Evolutionary conservation across 2,329 filamentous ascomycete genomes (phyloP).

Genomic region (Colletotrichum tabaci): DNA sequence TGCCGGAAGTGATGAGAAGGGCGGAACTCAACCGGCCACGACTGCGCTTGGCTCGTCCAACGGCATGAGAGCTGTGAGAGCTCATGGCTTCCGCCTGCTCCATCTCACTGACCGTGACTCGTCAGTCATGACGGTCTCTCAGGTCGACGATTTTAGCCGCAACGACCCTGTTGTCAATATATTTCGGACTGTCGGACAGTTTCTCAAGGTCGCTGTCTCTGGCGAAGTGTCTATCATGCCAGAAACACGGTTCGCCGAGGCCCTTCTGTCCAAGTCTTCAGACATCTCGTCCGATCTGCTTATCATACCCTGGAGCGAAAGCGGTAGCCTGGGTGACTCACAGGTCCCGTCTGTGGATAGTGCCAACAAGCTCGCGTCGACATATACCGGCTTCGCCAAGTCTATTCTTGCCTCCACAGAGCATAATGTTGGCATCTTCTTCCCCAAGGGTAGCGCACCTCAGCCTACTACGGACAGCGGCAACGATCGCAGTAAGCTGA

Average conservation of each 20-base stretch:
- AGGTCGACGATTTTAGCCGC: constrained; percentile 79
- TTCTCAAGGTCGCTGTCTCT: constrained; percentile 86
- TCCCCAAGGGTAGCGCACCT: constrained; percentile 76
- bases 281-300: constrained; percentile 81
- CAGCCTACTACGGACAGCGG: constrained; percentile 54
- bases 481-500: constrained; percentile 56
- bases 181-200: constrained; percentile 88
- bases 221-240: constrained; percentile 87
- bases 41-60: neutral
- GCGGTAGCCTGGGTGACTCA: constrained; percentile 72
- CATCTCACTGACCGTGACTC: constrained; percentile 94
- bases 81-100: constrained; percentile 88
- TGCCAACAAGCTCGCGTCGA: constrained; percentile 54
- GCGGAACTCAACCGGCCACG: neutral
- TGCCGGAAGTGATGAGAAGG: constrained; percentile 34
- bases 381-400: constrained; percentile 83
- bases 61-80: constrained; percentile 68
- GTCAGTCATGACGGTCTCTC: constrained; percentile 93
- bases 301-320: constrained; percentile 91
- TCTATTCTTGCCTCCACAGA: constrained; percentile 74
- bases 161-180: constrained; percentile 91
- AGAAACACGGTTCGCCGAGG: constrained; percentile 83
- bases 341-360: constrained; percentile 30
- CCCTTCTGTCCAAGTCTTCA: constrained; percentile 78
- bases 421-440: constrained; percentile 82